Evolutionary conservation across 495 filamentous ascomycete species (phyloP).

Genomic region (Pseudomonodictys pantanalensis): DNA sequence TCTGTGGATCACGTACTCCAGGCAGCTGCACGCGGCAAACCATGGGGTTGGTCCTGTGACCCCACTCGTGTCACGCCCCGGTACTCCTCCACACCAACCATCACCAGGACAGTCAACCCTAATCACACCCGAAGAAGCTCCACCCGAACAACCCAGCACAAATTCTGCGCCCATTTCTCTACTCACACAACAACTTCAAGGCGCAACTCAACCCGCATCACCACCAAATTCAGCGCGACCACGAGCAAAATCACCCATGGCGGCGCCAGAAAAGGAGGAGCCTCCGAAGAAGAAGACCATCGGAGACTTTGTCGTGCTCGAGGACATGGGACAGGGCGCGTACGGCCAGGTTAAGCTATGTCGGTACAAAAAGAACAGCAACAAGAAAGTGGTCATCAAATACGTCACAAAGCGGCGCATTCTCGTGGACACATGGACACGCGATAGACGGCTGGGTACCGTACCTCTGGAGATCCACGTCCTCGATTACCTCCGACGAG

Average conservation of each 20-base stretch:
- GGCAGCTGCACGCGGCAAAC: slow-evolving; percentile 76
- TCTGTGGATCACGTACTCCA: slow-evolving; percentile 94
- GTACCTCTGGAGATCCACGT: slow-evolving; percentile 98
- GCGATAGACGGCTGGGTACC: slow-evolving; percentile 90
- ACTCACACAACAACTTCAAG: slow-evolving; percentile 72
- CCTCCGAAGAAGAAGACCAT: slow-evolving; percentile 71
- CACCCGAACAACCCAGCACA: neutral
- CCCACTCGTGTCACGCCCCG: slow-evolving; percentile 56
- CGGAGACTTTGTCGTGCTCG: slow-evolving; percentile 83
- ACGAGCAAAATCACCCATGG: slow-evolving; percentile 35
- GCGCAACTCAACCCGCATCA: slow-evolving; percentile 45
- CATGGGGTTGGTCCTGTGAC: slow-evolving; percentile 55
- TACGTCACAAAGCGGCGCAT: slow-evolving; percentile 97
- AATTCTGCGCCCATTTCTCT: slow-evolving; percentile 47
- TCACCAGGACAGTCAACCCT: slow-evolving; percentile 68
- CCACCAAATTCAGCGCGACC: too few species aligned
- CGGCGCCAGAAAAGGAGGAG: slow-evolving; percentile 16
- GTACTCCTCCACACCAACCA: slow-evolving; percentile 69
- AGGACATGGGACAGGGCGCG: slow-evolving; percentile 98
- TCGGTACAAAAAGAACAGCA: slow-evolving; percentile 72
- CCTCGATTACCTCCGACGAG: slow-evolving; percentile 84
- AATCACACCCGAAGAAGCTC: slow-evolving; percentile 30
- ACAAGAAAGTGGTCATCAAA: slow-evolving; percentile 88
- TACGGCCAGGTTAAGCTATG: slow-evolving; percentile 97
- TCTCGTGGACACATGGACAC: slow-evolving; percentile 97